These are phyloP conservation scores for Filobasidium uniguttulatum DNA, from an alignment of 1,284 basidiomycete genomes.

Conservation along the genomic window DNA sequence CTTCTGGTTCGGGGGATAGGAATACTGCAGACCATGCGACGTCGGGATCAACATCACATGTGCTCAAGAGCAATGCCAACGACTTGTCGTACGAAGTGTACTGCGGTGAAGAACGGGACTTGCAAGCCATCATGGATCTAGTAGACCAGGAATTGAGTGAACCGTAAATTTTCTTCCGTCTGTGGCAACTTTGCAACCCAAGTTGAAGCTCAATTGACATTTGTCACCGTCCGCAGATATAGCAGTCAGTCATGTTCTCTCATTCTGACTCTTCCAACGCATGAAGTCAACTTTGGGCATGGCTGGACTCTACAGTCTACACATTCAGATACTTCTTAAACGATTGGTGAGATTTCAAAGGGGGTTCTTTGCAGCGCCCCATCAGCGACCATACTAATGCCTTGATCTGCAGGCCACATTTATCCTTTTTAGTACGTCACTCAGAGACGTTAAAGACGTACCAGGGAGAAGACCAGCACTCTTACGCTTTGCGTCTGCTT, in stretches of 20 bases:
- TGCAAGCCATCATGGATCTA: conserved; percentile 65
- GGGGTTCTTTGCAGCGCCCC: background rate
- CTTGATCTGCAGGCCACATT: conserved; percentile 62
- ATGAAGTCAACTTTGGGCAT: background rate
- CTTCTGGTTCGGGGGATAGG: too few species aligned
- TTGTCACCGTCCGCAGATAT: conserved; percentile 12
- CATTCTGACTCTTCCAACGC: background rate
- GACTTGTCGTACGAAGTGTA: conserved; percentile 12
- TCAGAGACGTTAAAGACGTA: background rate
- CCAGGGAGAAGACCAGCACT: background rate
- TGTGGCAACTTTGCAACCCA: background rate
- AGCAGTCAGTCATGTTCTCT: conserved; percentile 16
- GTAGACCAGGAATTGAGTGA: conserved; percentile 88
- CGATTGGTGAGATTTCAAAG: conserved; percentile 53
- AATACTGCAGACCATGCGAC: too few species aligned
- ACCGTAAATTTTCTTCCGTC: conserved; percentile 61
- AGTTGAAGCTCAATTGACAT: background rate
- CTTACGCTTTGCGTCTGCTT: background rate
- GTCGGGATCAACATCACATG: too few species aligned
- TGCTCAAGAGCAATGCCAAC: too few species aligned
- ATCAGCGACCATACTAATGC: background rate
- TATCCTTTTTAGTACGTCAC: conserved; percentile 63
- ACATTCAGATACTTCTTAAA: conserved; percentile 71
- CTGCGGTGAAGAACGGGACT: conserved; percentile 48
- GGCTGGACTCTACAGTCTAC: conserved; percentile 22